These are phyloP conservation scores for Escallonia rubra DNA, from an alignment of 129 eudicot genomes.

Conservation along the genomic window DNA sequence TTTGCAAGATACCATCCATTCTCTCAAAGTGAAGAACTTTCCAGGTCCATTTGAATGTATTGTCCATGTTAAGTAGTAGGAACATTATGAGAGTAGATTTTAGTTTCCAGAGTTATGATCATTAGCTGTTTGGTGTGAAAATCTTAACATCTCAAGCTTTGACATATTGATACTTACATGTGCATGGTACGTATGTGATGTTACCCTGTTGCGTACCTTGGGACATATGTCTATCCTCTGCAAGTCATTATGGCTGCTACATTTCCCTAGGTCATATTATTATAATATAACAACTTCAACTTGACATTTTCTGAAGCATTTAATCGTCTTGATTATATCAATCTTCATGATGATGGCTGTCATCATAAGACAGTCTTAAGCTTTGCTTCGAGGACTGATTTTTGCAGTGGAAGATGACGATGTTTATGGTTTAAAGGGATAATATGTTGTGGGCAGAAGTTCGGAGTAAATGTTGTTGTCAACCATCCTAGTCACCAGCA, in stretches of 20 bases:
- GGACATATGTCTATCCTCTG: not conserved
- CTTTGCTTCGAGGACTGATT: no score
- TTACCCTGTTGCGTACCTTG: no score
- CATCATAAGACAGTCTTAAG: not conserved
- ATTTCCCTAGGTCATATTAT: not conserved
- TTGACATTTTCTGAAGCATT: not conserved
- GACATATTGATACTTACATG: not conserved
- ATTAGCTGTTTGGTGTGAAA: not conserved
- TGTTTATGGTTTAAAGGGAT: no score
- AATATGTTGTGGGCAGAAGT: no score
- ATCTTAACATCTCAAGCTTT: not conserved
- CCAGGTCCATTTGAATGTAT: constrained; percentile 47
- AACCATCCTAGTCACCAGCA: no score
- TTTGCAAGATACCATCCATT: constrained; percentile 75
- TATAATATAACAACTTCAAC: not conserved
- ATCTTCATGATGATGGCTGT: not conserved
- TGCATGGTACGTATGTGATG: not conserved
- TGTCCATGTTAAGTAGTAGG: not conserved
- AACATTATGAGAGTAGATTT: not conserved
- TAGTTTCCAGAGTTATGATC: not conserved
- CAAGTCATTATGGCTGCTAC: not conserved
- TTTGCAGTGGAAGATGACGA: no score
- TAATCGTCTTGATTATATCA: not conserved
- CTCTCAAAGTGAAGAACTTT: constrained; percentile 81
- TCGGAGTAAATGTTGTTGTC: no score